A percentile compares a stretch with the other conserved stretches of the same genome.
Conservation (phyloP, 1,284 basidiomycete genomes). For the Hymenochaete sp. region DNA sequence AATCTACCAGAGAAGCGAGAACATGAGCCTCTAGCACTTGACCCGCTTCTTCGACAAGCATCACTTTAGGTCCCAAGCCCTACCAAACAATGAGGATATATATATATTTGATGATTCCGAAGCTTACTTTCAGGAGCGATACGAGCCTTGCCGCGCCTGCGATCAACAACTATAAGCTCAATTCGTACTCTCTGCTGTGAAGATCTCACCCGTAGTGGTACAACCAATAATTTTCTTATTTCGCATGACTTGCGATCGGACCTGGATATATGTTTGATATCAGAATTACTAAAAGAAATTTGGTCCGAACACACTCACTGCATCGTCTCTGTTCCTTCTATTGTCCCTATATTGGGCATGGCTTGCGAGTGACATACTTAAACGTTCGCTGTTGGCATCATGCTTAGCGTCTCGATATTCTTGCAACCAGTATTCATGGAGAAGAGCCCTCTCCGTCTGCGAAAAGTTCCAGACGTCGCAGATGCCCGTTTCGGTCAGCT, state of each 20-base stretch:
- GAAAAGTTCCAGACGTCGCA: conserved; percentile 38
- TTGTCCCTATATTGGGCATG: conserved; percentile 25
- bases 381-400: conserved; percentile 30
- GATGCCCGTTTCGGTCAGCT: conserved; percentile 27
- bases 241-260: conserved; percentile 38
- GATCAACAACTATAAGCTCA: not conserved
- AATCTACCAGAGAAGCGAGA: conserved; percentile 50
- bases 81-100: conserved; percentile 24
- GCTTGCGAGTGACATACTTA: conserved; percentile 28
- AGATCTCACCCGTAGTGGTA: conserved; percentile 49
- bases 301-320: conserved; percentile 24
- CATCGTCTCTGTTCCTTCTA: conserved; percentile 24
- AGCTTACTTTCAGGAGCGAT: conserved; percentile 43
- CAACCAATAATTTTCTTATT: conserved; percentile 59
- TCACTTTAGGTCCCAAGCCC: conserved; percentile 44
- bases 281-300: not conserved
- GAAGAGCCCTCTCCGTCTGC: conserved; percentile 29
- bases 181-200: not conserved
- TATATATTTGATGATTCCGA: not conserved
- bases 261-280: conserved; percentile 22
- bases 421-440: conserved; percentile 32
- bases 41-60: conserved; percentile 65
- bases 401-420: conserved; percentile 25
- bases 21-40: conserved; percentile 72
- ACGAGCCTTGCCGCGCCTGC: conserved; percentile 59